Base-by-base conservation (phyloP, 805 yeast species). In the Ogataea kodamae region DNA sequence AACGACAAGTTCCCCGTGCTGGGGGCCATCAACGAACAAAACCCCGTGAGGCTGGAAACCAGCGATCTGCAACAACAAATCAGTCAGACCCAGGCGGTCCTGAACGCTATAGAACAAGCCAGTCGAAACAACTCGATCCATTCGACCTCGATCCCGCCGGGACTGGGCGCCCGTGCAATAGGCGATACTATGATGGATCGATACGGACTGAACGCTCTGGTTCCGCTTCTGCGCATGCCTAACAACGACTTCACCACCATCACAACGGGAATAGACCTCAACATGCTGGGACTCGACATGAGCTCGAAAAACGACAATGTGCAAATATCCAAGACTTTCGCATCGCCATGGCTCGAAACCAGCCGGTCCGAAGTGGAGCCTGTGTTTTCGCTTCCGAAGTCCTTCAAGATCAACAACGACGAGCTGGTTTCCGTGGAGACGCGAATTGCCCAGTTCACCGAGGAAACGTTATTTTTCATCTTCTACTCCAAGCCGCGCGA, bases 301-400 rank as follows among this genome's bases (percentile, higher is more conserved):
- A 54, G 65, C 3, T 57, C 60, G 16, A 66, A 63, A 24, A 62
- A 60, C n/a, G 50, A 52, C 18, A 40, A 50, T 28, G 61, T 55
- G 13, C 67, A 71, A 35, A 57, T 84, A 20, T 68, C 84, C 18
- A 66, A 72, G 44, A 76, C 79, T 6, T 77, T 90, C 52, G 81
- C 94, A 15, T 83, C 95, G 3, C 98, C 98, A 9, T 90, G 98
- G 97, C 71, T 83, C 23, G 97, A 92, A 54, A 84, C 96, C 1
- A 76, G 92, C 6, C 71, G 94, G 50, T 79, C 89, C 34, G 89
- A 84, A 45, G 96, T 90, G 11, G 95, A 87, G 48, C 98, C 98
- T 4, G 70, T 72, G 37, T 89, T 76, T 57, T 65, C 61, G 28
- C 65, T 78, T 25, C 96, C 96, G 3, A 60, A 64, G 11, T 72